Evolutionary conservation across 495 filamentous ascomycete genomes (phyloP).

Genomic region (Lasiosphaeria miniovina): DNA sequence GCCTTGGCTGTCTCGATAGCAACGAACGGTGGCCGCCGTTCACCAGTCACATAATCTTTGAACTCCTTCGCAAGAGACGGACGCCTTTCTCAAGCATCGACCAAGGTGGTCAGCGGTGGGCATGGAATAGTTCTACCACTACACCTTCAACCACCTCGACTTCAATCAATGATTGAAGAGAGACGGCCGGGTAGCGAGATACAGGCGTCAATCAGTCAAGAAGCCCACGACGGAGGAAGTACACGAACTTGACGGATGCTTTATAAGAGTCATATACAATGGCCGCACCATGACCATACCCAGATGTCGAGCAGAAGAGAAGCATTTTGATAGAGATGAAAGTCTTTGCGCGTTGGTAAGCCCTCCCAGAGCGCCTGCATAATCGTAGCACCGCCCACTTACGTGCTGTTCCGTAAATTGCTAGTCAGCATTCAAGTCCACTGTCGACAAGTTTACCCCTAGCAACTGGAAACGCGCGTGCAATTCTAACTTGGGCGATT

Average conservation of each 20-base stretch:
- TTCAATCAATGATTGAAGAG: not conserved
- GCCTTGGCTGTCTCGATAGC: not conserved
- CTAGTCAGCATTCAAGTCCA: conserved; percentile 1
- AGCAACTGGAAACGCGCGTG: not conserved
- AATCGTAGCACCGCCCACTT: not conserved
- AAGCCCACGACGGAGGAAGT: not conserved
- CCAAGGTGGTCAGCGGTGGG: not conserved
- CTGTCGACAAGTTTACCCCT: not conserved
- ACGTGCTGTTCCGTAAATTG: not conserved
- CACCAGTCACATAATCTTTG: not conserved
- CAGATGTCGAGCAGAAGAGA: not conserved
- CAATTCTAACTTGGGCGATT: not conserved
- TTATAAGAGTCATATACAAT: conserved; percentile 1
- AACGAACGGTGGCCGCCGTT: not conserved
- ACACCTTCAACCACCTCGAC: not conserved
- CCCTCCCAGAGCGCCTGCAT: not conserved
- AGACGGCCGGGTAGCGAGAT: not conserved
- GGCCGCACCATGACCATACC: not conserved
- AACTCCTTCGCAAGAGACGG: not conserved
- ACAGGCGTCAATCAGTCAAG: not conserved
- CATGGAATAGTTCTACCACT: not conserved
- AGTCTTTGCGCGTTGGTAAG: not conserved
- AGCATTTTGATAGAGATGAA: not conserved
- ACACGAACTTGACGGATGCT: not conserved
- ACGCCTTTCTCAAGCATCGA: not conserved